These are phyloP conservation scores for Salix brachista DNA, from an alignment of 345 rosid species.

Conservation along the genomic window DNA sequence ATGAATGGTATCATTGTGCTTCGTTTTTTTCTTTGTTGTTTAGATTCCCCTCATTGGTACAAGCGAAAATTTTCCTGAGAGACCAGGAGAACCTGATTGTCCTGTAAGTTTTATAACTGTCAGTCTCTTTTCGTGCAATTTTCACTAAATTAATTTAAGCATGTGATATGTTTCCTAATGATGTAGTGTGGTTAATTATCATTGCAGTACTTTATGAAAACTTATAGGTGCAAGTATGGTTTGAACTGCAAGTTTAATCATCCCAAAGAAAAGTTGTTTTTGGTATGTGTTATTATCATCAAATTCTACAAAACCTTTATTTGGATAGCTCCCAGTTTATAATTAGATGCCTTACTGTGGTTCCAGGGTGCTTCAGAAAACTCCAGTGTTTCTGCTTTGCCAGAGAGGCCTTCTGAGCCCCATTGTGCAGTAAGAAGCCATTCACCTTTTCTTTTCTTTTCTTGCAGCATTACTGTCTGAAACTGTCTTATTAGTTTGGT, in stretches of 20 bases:
- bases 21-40: slow-evolving; percentile 17
- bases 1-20: not conserved
- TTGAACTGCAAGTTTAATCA: slow-evolving; percentile 91
- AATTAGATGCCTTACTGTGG: slow-evolving; percentile 18
- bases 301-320: not conserved
- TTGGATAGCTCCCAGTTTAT: slow-evolving; percentile 7
- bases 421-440: slow-evolving; percentile 69
- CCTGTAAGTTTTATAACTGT: slow-evolving; percentile 52
- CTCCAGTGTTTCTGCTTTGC: slow-evolving; percentile 42
- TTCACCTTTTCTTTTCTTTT: not conserved
- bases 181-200: slow-evolving; percentile 4
- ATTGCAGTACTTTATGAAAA: slow-evolving; percentile 80
- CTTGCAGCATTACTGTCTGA: not conserved
- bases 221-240: slow-evolving; percentile 92
- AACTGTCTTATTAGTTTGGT: slow-evolving; percentile 10
- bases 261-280: slow-evolving; percentile 48
- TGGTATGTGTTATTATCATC: slow-evolving; percentile 38
- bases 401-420: slow-evolving; percentile 84
- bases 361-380: slow-evolving; percentile 54
- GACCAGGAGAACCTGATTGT: slow-evolving; percentile 91
- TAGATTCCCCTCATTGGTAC: slow-evolving; percentile 58
- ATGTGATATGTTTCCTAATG: slow-evolving; percentile 19
- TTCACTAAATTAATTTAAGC: slow-evolving; percentile 12
- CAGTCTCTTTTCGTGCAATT: slow-evolving; percentile 1
- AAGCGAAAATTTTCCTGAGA: slow-evolving; percentile 65